Conservation (phyloP, 768 basidiomycete genomes). For the Russula foetens region DNA sequence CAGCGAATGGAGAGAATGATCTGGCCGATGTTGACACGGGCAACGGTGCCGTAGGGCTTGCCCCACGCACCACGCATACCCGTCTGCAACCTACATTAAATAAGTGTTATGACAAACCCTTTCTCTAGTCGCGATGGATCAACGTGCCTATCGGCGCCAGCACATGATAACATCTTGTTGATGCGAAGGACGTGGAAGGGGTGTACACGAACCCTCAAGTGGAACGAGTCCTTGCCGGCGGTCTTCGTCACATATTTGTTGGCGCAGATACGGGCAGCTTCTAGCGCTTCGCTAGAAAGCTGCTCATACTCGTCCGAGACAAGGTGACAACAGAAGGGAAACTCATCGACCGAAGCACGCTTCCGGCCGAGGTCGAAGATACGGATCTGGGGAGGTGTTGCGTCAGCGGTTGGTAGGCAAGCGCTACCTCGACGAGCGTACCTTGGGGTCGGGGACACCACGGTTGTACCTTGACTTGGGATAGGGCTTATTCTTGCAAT, state of each 20-base stretch:
- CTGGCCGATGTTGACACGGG: conserved; percentile 95
- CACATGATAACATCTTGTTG: conserved; percentile 99
- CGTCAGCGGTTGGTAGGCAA: neutral
- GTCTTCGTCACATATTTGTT: conserved; percentile 99
- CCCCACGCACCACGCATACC: conserved; percentile 99
- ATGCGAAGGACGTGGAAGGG: conserved; percentile 98
- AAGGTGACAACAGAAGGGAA: conserved; percentile 94
- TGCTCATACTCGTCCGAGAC: conserved; percentile 99
- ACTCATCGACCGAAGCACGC: conserved; percentile 94
- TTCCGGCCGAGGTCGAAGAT: conserved; percentile 96
- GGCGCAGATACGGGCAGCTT: conserved; percentile 97
- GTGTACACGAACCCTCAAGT: conserved; percentile 92
- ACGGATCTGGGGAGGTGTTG: conserved; percentile 57
- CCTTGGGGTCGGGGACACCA: conserved; percentile 96
- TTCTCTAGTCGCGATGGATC: neutral
- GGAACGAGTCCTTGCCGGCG: conserved; percentile 98
- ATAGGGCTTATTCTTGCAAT: conserved; percentile 99
- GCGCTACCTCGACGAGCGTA: conserved; percentile 25
- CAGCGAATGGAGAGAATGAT: conserved; percentile 87
- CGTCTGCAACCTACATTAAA: conserved; percentile 61
- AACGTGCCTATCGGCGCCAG: conserved; percentile 89
- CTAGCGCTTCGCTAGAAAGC: conserved; percentile 89
- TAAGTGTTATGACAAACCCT: neutral
- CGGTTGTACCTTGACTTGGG: conserved; percentile 95
- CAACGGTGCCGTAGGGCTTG: conserved; percentile 94